phyloP scores from a whole-genome alignment of 306 rosid genomes.

The Hippophae tibetana region DNA sequence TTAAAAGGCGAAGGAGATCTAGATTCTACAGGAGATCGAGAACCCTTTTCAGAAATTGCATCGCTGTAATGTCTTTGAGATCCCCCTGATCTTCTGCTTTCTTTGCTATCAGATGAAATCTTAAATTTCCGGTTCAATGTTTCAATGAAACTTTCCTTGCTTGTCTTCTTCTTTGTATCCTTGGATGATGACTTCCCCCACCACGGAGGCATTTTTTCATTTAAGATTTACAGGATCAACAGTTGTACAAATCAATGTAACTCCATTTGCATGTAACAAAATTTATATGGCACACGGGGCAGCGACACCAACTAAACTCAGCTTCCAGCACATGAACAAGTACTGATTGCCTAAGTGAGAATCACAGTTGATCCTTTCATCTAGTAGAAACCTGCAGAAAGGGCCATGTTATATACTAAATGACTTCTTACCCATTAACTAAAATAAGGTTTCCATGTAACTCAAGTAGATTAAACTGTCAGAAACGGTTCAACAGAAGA shows the following conservation, averaged over 20 bases:
- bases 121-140: constrained; percentile 61
- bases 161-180: constrained; percentile 73
- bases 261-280: constrained; percentile 24
- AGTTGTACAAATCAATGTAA: constrained; percentile 16
- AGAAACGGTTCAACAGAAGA: not conserved
- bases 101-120: constrained; percentile 65
- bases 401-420: constrained; percentile 11
- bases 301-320: constrained; percentile 21
- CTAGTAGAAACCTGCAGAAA: constrained; percentile 35
- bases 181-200: constrained; percentile 83
- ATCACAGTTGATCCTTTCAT: constrained; percentile 6
- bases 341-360: constrained; percentile 13
- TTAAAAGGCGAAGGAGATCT: constrained; percentile 92
- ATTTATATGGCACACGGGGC: constrained; percentile 8
- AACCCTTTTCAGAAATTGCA: constrained; percentile 77
- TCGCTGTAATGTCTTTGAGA: constrained; percentile 58
- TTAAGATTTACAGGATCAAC: constrained; percentile 13
- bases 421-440: not conserved
- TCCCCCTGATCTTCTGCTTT: constrained; percentile 50
- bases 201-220: constrained; percentile 76
- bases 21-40: constrained; percentile 59
- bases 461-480: not conserved
- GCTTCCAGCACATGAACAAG: constrained; percentile 20
- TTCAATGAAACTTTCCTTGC: constrained; percentile 75
- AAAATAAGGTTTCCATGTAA: not conserved